These are phyloP conservation scores for Melampsora americana DNA, from an alignment of 1,284 basidiomycete species.

Conservation along the genomic window DNA sequence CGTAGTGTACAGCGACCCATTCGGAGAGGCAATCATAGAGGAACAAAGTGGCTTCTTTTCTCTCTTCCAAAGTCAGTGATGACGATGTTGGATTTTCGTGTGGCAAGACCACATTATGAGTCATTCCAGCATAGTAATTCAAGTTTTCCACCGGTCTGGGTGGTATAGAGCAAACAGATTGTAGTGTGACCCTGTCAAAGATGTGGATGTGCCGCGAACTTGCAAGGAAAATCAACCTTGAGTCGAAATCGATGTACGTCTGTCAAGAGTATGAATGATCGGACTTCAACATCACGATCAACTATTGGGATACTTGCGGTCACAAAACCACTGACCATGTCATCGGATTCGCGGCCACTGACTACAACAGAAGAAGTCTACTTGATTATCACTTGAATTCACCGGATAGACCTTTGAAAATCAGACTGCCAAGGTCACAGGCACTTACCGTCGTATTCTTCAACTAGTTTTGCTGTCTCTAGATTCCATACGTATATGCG, in stretches of 20 bases:
- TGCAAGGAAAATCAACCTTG: slow-evolving; percentile 1
- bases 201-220: not conserved
- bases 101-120: not conserved
- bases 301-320: no score
- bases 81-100: not conserved
- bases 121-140: not conserved
- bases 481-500: not conserved
- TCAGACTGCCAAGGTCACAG: no score
- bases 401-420: no score
- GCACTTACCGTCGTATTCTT: not conserved
- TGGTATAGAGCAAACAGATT: not conserved
- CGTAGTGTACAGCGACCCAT: not conserved
- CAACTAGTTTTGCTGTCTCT: not conserved
- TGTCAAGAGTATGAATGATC: not conserved
- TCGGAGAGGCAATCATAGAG: not conserved
- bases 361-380: no score
- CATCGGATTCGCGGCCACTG: not conserved
- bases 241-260: slow-evolving; percentile 11
- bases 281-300: no score
- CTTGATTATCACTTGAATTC: no score
- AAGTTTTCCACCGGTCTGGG: not conserved
- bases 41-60: not conserved
- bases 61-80: not conserved
- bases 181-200: not conserved
- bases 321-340: not conserved